Conservation (phyloP, 2,329 filamentous ascomycete species). For the Botryotinia calthae region DNA sequence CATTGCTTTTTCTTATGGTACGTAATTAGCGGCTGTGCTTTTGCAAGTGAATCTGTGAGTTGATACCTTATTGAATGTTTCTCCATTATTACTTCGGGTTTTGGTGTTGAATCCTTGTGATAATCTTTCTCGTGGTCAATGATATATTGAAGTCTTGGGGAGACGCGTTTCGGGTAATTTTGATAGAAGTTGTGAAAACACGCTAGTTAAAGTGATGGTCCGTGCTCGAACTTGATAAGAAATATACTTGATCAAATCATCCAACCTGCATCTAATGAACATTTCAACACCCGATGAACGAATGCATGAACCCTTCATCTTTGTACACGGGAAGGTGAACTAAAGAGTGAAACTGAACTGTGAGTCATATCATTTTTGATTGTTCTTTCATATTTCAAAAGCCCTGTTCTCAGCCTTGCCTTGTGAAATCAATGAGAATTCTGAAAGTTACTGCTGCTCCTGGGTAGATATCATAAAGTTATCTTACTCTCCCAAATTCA, state of each 20-base stretch:
- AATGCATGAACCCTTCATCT: background rate
- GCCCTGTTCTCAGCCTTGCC: background rate
- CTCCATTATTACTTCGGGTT: conserved; percentile 3
- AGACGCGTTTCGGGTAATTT: conserved; percentile 5
- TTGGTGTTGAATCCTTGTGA: background rate
- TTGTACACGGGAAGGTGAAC: background rate
- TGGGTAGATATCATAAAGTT: background rate
- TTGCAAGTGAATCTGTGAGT: background rate
- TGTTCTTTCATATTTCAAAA: background rate
- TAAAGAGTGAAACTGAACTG: background rate
- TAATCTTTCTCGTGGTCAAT: conserved; percentile 1
- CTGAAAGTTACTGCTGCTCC: background rate
- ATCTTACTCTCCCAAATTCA: background rate
- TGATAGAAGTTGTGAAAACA: conserved; percentile 10
- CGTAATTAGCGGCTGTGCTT: background rate
- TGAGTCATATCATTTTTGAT: background rate
- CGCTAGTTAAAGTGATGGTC: conserved; percentile 10
- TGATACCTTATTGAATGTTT: conserved; percentile 14
- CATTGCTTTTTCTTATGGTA: conserved; percentile 5
- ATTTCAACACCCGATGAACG: background rate
- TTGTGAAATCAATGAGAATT: background rate
- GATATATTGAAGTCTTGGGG: conserved; percentile 3
- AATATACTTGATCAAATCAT: background rate
- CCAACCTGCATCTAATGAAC: background rate
- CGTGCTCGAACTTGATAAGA: background rate